Conservation (phyloP, 2,329 filamentous ascomycete species). For the Fusarium napiforme region DNA sequence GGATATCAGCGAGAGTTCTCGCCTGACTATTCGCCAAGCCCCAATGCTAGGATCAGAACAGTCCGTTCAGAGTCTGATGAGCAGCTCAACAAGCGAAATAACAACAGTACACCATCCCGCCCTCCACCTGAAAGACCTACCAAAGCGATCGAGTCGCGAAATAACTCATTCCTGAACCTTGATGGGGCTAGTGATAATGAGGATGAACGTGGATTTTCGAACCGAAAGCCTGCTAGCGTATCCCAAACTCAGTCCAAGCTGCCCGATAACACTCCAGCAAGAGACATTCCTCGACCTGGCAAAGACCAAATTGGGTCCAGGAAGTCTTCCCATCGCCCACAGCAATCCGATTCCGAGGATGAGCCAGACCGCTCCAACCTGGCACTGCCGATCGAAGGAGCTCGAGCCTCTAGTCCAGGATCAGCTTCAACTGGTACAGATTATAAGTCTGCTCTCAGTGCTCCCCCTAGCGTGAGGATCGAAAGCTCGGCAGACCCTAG, state of each 20-base stretch:
- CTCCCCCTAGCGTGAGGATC: constrained; percentile 57
- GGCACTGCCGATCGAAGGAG: constrained; percentile 56
- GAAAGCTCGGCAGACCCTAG: constrained; percentile 54
- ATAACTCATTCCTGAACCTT: constrained; percentile 63
- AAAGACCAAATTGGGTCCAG: constrained; percentile 45
- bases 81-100: constrained; percentile 32
- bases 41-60: constrained; percentile 76
- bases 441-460: constrained; percentile 57
- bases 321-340: constrained; percentile 40
- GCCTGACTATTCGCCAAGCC: constrained; percentile 78
- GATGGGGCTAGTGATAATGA: constrained; percentile 62
- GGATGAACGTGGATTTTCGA: constrained; percentile 43
- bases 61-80: constrained; percentile 61
- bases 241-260: constrained; percentile 21
- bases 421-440: constrained; percentile 53
- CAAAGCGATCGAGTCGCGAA: constrained; percentile 48
- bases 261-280: constrained; percentile 2
- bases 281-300: constrained; percentile 16
- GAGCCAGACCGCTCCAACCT: constrained; percentile 50
- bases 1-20: constrained; percentile 72
- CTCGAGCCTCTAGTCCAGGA: constrained; percentile 49
- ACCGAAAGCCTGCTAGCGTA: constrained; percentile 24
- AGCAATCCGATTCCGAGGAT: constrained; percentile 49
- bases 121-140: constrained; percentile 48
- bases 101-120: constrained; percentile 53